Percentiles rank a stretch among this genome's conserved stretches.
Conservation (phyloP, 108 stramenopile species). For the Skeletonema grethae region DNA sequence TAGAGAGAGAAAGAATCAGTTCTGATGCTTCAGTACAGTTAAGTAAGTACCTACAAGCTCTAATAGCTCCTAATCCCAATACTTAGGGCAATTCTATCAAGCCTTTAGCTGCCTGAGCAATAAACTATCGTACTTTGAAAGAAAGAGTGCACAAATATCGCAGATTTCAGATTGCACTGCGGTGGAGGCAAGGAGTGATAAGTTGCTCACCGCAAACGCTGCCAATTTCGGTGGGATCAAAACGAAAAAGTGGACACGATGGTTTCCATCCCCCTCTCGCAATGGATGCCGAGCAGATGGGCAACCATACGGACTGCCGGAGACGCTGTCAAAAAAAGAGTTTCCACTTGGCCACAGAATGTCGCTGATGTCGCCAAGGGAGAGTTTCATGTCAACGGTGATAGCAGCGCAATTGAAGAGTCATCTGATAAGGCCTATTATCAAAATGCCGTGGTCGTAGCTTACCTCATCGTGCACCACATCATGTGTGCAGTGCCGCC, state of each 20-base stretch:
- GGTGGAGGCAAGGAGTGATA: too few species aligned
- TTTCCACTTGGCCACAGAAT: neutral
- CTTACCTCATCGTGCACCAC: neutral
- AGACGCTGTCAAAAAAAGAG: neutral
- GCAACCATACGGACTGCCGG: neutral
- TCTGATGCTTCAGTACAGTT: too few species aligned
- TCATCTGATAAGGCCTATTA: neutral
- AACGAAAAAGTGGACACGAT: neutral
- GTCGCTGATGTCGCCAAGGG: neutral
- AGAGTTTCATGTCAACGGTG: neutral
- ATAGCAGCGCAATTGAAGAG: neutral
- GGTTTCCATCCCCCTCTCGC: neutral
- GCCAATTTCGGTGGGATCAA: too few species aligned
- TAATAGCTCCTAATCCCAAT: too few species aligned
- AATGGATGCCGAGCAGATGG: neutral
- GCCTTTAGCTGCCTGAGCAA: too few species aligned
- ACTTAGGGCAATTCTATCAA: too few species aligned
- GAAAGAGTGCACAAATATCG: too few species aligned
- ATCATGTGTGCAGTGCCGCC: neutral
- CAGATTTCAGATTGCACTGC: too few species aligned
- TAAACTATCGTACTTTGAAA: too few species aligned
- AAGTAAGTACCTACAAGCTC: too few species aligned
- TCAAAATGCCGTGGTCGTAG: slow-evolving; percentile 1
- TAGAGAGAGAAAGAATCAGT: too few species aligned
- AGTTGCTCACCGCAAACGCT: too few species aligned